Conservation (phyloP, 352 stramenopile species). For the Phytophthora parvispora region DNA sequence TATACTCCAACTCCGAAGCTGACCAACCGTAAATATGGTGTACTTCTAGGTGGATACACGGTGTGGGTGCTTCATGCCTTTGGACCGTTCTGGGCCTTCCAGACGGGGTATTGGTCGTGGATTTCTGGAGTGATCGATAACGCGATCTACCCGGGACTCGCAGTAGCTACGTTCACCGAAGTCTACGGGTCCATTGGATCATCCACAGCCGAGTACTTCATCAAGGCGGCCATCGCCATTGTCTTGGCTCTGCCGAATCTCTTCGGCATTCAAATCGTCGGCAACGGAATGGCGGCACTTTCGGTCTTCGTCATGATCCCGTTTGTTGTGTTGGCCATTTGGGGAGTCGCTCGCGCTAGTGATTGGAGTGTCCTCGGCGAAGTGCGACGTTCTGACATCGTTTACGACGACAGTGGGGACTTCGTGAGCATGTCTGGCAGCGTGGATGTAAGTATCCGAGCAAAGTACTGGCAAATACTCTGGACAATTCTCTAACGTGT, state of each 20-base stretch:
- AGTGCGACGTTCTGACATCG: slow-evolving; percentile 47
- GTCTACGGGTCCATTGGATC: slow-evolving; percentile 44
- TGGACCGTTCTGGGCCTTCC: slow-evolving; percentile 89
- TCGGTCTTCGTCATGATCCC: slow-evolving; percentile 91
- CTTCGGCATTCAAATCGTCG: slow-evolving; percentile 84
- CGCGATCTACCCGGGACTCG: slow-evolving; percentile 92
- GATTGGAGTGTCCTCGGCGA: slow-evolving; percentile 50
- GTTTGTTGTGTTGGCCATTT: slow-evolving; percentile 84
- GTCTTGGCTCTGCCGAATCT: slow-evolving; percentile 53
- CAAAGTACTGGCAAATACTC: background rate
- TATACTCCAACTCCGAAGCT: too few relatives aligned
- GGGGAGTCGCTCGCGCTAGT: slow-evolving; percentile 31
- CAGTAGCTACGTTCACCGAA: slow-evolving; percentile 51
- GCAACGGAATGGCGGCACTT: slow-evolving; percentile 77
- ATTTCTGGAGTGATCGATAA: slow-evolving; percentile 94
- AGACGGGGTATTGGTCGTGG: slow-evolving; percentile 88
- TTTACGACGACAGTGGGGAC: slow-evolving; percentile 38
- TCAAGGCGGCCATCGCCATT: slow-evolving; percentile 57
- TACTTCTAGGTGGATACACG: slow-evolving; percentile 76
- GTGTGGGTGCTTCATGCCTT: slow-evolving; percentile 94
- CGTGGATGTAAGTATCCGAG: slow-evolving; percentile 23
- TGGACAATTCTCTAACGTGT: background rate
- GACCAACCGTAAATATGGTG: too few relatives aligned
- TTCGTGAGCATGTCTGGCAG: slow-evolving; percentile 51
- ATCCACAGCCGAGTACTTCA: slow-evolving; percentile 44